Conservation (phyloP, 495 filamentous ascomycete genomes). For the Neurospora intermedia region DNA sequence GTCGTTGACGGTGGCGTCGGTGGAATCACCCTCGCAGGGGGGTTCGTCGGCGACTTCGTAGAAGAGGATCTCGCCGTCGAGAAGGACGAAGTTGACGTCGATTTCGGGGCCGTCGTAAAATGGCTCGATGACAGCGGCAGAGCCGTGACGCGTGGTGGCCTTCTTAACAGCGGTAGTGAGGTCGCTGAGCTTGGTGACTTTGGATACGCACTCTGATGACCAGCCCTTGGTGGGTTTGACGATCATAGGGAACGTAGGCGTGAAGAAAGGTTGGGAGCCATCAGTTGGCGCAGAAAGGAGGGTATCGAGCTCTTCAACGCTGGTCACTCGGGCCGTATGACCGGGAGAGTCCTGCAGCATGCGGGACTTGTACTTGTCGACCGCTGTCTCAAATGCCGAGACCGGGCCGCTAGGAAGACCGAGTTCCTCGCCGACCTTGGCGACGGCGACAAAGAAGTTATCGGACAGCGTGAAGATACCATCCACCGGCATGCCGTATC, state of each 20-base stretch:
- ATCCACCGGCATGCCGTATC: constrained; percentile 25
- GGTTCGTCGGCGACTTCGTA: constrained; percentile 43
- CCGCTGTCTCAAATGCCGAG: constrained; percentile 28
- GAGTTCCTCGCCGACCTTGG: constrained; percentile 21
- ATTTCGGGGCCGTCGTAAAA: constrained; percentile 39
- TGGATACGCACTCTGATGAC: constrained; percentile 22
- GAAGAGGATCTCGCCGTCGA: constrained; percentile 40
- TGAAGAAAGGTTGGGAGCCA: constrained; percentile 2
- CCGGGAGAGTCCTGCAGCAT: constrained; percentile 23
- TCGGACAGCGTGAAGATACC: constrained; percentile 31
- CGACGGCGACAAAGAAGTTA: constrained; percentile 28
- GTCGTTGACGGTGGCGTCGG: constrained; percentile 10
- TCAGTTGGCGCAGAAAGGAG: neutral
- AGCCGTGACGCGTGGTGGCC: constrained; percentile 17
- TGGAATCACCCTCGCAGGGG: constrained; percentile 32
- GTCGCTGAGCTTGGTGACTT: constrained; percentile 12
- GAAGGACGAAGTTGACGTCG: constrained; percentile 41
- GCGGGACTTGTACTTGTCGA: constrained; percentile 34
- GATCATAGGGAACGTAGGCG: constrained; percentile 14
- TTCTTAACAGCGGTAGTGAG: constrained; percentile 15
- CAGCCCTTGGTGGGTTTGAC: constrained; percentile 25
- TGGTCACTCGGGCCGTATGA: constrained; percentile 11
- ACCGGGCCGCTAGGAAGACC: constrained; percentile 23
- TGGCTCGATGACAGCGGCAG: constrained; percentile 20
- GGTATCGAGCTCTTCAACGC: constrained; percentile 11